Percentiles rank a stretch among this genome's conserved stretches.
These are phyloP conservation scores for Microbotryum saponariae DNA, from an alignment of 1,284 basidiomycete genomes.

Conservation along the genomic window DNA sequence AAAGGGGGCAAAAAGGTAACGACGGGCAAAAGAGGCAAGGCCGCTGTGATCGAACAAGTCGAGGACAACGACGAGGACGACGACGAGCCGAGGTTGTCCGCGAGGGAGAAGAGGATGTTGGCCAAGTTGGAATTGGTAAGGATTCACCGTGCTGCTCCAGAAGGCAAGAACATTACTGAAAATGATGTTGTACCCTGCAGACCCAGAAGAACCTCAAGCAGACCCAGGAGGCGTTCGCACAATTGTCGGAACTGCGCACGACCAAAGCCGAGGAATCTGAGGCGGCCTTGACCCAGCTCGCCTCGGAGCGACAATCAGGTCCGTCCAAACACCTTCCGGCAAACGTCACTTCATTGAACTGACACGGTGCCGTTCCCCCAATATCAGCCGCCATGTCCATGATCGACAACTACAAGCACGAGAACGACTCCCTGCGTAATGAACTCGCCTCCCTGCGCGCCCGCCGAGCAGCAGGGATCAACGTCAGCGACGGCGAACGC, in stretches of 20 bases:
- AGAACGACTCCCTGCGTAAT: constrained; percentile 13
- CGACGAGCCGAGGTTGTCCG: neutral
- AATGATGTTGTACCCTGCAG: neutral
- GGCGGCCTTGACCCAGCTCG: constrained; percentile 15
- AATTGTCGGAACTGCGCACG: constrained; percentile 19
- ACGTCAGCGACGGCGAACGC: neutral
- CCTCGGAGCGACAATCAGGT: constrained; percentile 21
- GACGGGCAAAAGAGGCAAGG: neutral
- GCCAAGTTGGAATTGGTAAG: constrained; percentile 24
- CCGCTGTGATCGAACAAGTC: neutral
- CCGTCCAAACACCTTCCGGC: neutral
- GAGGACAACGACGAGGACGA: neutral
- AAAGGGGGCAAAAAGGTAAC: constrained; percentile 1
- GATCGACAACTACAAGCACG: constrained; percentile 26
- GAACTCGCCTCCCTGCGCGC: constrained; percentile 16
- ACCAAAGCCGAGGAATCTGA: constrained; percentile 21
- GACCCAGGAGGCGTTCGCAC: constrained; percentile 1
- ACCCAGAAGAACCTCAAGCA: constrained; percentile 9
- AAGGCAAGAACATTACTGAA: neutral
- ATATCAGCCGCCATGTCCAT: constrained; percentile 9
- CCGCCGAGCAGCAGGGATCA: neutral
- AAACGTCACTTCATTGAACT: neutral
- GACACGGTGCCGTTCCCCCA: neutral
- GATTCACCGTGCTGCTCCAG: neutral
- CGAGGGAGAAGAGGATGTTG: constrained; percentile 22